Evolutionary conservation across 768 basidiomycete species (phyloP), one percentile per base, ranked within the genome.

Genomic region (Lyophyllum decastes): DNA sequence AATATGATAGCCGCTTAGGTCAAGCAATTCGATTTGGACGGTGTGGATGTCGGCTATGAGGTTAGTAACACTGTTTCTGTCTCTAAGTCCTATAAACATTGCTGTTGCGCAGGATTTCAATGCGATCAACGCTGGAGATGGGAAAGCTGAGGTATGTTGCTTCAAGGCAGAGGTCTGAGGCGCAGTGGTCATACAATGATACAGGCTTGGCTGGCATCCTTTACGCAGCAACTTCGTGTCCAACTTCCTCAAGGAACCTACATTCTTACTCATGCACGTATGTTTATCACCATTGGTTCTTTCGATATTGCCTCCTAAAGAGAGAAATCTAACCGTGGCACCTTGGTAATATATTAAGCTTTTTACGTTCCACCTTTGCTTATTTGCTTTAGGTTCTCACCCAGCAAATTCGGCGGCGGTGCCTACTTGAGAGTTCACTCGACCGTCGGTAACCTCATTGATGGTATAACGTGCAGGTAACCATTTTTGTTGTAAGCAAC

Each of bases 21-120:
- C 46, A 76, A 76, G 60, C 60, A 77, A 60, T 80, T 73, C 57
- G 65, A 72, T 49, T 70, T 85, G 24, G 84, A 86, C 59, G 84
- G 85, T 54, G 77, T 85, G 7, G 84, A 85, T 64, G 79, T 86
- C 52, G 83, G 85, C 67, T 85, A 84, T 58, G 84, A 81, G 69
- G 71, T 73, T 30, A 19, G 40, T 41, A 17, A 59, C 55, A 19
- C 30, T 53, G 25, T 11, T 12, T 51, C 30, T 44, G n/a, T 41
- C 49, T 7, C 48, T 41, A 19, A 5, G 11, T 12, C 45, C 47
- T 52, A 5, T 40, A 16, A 27, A 33, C 22, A 40, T 40, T 17
- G 19, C 54, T 16, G 40, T 10, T 41, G 3, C n/a, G 7, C n/a
- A 82, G 82, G 83, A 85, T 61, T 82, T 84, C 59, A 65, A 68